Percentiles rank a stretch among this genome's conserved stretches.
phyloP scores from a whole-genome alignment of 1,284 basidiomycete species.

The Psilocybe mexicana region DNA sequence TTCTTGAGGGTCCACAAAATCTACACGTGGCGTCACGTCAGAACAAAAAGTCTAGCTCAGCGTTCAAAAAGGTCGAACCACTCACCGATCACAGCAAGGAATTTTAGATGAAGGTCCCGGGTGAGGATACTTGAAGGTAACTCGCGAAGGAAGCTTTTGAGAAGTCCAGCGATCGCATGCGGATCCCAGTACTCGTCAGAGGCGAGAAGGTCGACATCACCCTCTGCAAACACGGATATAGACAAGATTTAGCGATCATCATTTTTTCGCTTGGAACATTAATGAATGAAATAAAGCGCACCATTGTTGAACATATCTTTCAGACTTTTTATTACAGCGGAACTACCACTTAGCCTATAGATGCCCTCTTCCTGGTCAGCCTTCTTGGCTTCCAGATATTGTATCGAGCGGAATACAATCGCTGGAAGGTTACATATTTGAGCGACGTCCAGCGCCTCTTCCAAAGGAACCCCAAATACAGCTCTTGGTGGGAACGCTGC shows the following conservation, averaged over 20 bases:
- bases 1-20: slow-evolving; percentile 86
- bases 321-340: slow-evolving; percentile 91
- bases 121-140: slow-evolving; percentile 89
- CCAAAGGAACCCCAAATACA: slow-evolving; percentile 89
- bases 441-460: slow-evolving; percentile 87
- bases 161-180: slow-evolving; percentile 89
- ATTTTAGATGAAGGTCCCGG: slow-evolving; percentile 85
- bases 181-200: slow-evolving; percentile 93
- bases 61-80: slow-evolving; percentile 19
- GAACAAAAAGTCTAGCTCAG: slow-evolving; percentile 3
- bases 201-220: slow-evolving; percentile 85
- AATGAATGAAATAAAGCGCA: slow-evolving; percentile 36
- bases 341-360: slow-evolving; percentile 91
- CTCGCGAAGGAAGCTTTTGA: slow-evolving; percentile 91
- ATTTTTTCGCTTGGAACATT: slow-evolving; percentile 2
- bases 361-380: slow-evolving; percentile 98
- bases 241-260: slow-evolving; percentile 6
- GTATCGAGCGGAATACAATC: slow-evolving; percentile 92
- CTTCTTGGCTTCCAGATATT: slow-evolving; percentile 87
- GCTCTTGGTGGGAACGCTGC: slow-evolving; percentile 56
- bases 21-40: slow-evolving; percentile 39
- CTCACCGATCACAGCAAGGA: slow-evolving; percentile 89
- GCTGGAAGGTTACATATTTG: slow-evolving; percentile 91
- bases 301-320: slow-evolving; percentile 92
- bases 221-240: slow-evolving; percentile 54